Evolutionary conservation across 805 yeast genomes (phyloP).

Genomic region (Saccharomycopsis selenospora): DNA sequence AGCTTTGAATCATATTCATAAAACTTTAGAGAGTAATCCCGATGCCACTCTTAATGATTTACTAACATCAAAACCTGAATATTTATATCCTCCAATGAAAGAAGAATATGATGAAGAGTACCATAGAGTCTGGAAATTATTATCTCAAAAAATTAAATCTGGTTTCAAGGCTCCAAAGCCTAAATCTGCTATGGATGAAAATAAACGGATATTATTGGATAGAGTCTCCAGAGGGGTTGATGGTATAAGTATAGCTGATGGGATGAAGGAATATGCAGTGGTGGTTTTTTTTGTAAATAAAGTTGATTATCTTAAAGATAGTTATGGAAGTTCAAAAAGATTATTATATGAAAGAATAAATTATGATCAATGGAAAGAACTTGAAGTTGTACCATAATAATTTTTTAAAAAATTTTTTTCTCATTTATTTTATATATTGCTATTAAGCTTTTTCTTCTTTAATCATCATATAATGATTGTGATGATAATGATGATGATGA

Average conservation of each 20-base stretch:
- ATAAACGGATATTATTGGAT: conserved; percentile 52
- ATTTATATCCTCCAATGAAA: conserved; percentile 39
- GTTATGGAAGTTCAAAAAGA: conserved; percentile 39
- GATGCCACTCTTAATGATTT: conserved; percentile 9
- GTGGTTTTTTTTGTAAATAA: conserved; percentile 61
- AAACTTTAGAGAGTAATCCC: conserved; percentile 6
- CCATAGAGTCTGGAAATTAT: conserved; percentile 50
- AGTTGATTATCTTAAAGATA: conserved; percentile 58
- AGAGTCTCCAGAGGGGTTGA: conserved; percentile 77
- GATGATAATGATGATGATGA: no score
- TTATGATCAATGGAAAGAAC: conserved; percentile 64
- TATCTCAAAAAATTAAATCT: conserved; percentile 54
- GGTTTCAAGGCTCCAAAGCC: conserved; percentile 72
- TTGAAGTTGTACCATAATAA: conserved; percentile 71
- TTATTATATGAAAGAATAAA: conserved; percentile 46
- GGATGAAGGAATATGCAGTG: conserved; percentile 57
- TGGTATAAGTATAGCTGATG: conserved; percentile 59
- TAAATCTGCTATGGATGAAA: conserved; percentile 48
- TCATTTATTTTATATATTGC: neutral
- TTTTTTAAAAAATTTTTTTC: no score
- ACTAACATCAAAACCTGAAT: conserved; percentile 16
- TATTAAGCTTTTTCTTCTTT: conserved; percentile 3
- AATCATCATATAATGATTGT: no score
- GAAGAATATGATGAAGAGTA: conserved; percentile 68
- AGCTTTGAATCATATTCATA: conserved; percentile 11